Evolutionary conservation across 169 alveolate genomes (phyloP).

Genomic region (Miamiensis avidus): DNA sequence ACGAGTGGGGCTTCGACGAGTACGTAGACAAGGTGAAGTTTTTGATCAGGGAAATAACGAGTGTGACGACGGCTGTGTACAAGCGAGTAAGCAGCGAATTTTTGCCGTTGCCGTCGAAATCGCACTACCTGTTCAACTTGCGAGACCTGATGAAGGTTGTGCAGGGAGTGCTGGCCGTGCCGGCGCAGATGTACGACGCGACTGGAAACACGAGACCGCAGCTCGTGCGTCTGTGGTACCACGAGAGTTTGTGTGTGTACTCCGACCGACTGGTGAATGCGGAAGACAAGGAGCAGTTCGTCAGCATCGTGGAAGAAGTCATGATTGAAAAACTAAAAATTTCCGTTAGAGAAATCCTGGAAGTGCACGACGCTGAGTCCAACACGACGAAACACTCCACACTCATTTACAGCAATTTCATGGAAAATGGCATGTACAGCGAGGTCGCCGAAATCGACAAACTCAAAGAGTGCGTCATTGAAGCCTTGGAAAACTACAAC

Average conservation of each 20-base stretch:
- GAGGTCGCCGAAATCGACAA: constrained; percentile 61
- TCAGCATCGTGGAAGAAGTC: constrained; percentile 37
- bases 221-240: constrained; percentile 65
- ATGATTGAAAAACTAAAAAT: constrained; percentile 68
- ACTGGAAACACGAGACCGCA: constrained; percentile 49
- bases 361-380: constrained; percentile 1
- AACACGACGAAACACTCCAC: constrained; percentile 12
- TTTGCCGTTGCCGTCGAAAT: constrained; percentile 61
- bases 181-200: constrained; percentile 49
- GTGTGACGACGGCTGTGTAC: constrained; percentile 37
- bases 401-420: neutral
- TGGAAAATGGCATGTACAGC: constrained; percentile 19
- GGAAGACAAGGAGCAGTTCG: constrained; percentile 50
- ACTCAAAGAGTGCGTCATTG: constrained; percentile 37
- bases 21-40: constrained; percentile 53
- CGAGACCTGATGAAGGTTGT: constrained; percentile 66
- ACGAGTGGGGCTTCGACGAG: constrained; percentile 58
- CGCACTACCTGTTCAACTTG: constrained; percentile 66
- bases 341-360: constrained; percentile 50
- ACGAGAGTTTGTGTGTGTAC: constrained; percentile 66
- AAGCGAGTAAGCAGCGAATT: constrained; percentile 39
- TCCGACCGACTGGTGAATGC: constrained; percentile 63
- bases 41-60: constrained; percentile 32
- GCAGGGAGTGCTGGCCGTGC: constrained; percentile 54
- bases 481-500: constrained; percentile 58